Evolutionary conservation across 352 stramenopile species (phyloP), one percentile per base, ranked within the genome.

Genomic region (Phytophthora ohioensis): DNA sequence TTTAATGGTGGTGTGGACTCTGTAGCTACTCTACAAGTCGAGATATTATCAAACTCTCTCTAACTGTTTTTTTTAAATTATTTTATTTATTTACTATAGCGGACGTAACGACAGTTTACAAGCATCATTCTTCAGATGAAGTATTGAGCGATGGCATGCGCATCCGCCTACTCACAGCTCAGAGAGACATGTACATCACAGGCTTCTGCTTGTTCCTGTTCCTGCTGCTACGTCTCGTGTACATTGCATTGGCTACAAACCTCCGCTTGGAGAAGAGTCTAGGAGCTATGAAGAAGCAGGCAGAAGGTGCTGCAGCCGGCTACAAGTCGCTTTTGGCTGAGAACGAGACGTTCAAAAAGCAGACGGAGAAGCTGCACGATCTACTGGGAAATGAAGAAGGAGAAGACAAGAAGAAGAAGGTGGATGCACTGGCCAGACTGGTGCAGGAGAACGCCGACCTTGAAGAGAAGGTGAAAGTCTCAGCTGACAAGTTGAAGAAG

Each of bases 151-250:
- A 96, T 69, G 87, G 88, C 12, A 68, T 95, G 67, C 87, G 88
- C n/a, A 91, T 95, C 48, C 88, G 87, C 30, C 58, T 95, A 58
- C 75, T 95, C 58, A 81, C 80, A 13, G 85, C 88, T 0, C 87
- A 95, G 69, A 82, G 88, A 21, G 83, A 96, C 67, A 93, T 94
- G 86, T 96, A 95, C 84, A 94, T 96, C 62, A 85, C 88, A 35
- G 87, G 88, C 68, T 93, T 94, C 67, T 91, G 78, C 38, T 77
- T 96, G 42, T 96, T 96, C 73, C 73, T 94, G 7, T 94, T 94
- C 58, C 56, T 93, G 72, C 67, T 96, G 46, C 73, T 96, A 17
- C 84, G 86, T 39, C 75, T 96, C 11, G 81, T 96, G 66, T 96
- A 94, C 77, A 75, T 76, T 15, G 79, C 84, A 1, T 75, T 93